A percentile compares a stretch with the other conserved stretches of the same genome.
Conservation (phyloP, 805 yeast genomes). For the Kodamaea lidongshanica region DNA sequence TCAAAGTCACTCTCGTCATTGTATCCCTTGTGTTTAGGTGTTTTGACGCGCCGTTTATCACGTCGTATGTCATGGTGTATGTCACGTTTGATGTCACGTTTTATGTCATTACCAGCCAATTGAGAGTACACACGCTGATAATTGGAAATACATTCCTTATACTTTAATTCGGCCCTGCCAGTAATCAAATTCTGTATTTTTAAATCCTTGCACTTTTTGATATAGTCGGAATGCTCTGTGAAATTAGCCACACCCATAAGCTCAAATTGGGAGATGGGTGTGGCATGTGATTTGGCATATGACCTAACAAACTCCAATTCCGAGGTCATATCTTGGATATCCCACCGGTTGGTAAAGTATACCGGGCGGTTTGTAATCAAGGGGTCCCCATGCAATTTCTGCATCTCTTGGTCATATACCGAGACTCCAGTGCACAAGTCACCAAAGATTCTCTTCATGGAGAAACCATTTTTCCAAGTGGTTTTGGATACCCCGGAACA, state of each 20-base stretch:
- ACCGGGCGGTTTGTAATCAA: conserved; percentile 15
- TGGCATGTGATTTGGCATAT: too few species aligned
- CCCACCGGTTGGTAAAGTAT: conserved; percentile 29
- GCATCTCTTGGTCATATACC: conserved; percentile 13
- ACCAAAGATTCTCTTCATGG: conserved; percentile 38
- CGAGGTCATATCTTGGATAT: conserved; percentile 21
- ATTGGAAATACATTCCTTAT: conserved; percentile 16
- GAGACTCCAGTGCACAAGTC: conserved; percentile 18
- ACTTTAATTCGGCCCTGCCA: conserved; percentile 21
- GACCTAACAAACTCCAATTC: conserved; percentile 24
- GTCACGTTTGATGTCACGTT: too few species aligned
- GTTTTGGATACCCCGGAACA: conserved; percentile 25
- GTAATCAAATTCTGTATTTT: conserved; percentile 20
- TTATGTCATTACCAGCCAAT: conserved; percentile 2
- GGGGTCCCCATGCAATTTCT: conserved; percentile 12
- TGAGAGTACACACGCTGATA: conserved; percentile 19
- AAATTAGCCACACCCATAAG: conserved; percentile 7
- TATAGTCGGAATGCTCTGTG: conserved; percentile 8
- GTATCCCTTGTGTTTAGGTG: conserved; percentile 7
- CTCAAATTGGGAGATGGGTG: conserved; percentile 8
- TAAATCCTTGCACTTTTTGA: conserved; percentile 14
- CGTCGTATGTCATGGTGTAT: too few species aligned
- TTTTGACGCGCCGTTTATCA: conserved; percentile 3
- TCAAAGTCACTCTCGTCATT: conserved; percentile 7
- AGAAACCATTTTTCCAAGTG: conserved; percentile 34